Conservation (phyloP, 805 yeast species). For the Zygoascus flipseniorum region DNA sequence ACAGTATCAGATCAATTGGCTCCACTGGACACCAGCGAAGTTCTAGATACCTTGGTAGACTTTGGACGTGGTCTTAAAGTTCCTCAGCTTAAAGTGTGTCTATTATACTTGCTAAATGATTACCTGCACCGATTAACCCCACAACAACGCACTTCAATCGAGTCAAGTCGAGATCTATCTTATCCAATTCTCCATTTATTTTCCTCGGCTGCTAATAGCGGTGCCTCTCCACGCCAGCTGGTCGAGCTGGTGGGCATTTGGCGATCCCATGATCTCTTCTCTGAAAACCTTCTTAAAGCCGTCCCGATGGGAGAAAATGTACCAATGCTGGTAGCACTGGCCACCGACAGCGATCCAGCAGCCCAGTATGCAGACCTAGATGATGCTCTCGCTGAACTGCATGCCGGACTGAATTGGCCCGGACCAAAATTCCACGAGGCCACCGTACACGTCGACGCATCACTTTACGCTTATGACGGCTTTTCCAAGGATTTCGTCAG, state of each 20-base stretch:
- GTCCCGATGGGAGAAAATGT: not conserved
- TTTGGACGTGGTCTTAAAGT: not conserved
- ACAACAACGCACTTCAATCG: not conserved
- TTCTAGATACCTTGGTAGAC: not conserved
- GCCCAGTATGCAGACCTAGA: conserved; percentile 1
- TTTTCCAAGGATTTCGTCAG: conserved; percentile 7
- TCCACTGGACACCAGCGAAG: not conserved
- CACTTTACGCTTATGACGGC: conserved; percentile 8
- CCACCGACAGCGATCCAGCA: not conserved
- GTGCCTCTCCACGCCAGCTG: not conserved
- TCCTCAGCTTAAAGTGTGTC: not conserved
- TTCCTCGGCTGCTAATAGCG: not conserved
- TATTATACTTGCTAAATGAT: not conserved
- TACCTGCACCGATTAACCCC: not conserved
- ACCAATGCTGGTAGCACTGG: not conserved
- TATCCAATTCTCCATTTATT: not conserved
- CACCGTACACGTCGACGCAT: not conserved
- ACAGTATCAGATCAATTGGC: not conserved
- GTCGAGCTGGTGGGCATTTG: not conserved
- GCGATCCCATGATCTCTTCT: not conserved
- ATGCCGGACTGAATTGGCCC: not conserved
- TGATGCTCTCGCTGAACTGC: conserved; percentile 6
- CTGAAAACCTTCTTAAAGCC: not conserved
- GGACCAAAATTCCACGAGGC: conserved; percentile 1
- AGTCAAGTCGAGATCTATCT: not conserved